Evolutionary conservation across 352 stramenopile genomes (phyloP), one percentile per base, ranked within the genome.

Genomic region (Globisporangium viniferum): DNA sequence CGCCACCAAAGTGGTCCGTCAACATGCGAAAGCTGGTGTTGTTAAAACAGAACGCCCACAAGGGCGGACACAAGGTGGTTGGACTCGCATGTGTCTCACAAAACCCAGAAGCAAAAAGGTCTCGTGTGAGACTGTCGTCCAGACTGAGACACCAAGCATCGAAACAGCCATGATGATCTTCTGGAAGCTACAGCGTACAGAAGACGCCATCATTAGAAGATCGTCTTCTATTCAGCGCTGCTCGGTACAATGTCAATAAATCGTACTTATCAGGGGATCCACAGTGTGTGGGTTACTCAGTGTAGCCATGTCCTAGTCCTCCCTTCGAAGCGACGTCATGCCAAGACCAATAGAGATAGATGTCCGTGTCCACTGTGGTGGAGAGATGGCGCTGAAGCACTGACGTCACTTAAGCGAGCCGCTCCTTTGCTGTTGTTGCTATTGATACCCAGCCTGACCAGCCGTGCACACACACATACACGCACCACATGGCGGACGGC

Each of bases 401-500:
- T 46, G 14, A 46, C 39, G 39, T 14, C 57, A 27, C 18, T 31
- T n/a, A 8, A 39, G 29, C 18, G 18, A 24, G 18, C 12, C n/a
- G 57, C 22, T 31, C 4, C 36, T 4, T 31, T 12, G 18, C 44
- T 51, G 18, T 3, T 51, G 44, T 20, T 24, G 5, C 7, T 10
- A 51, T 24, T 53, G 51, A 33, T 22, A 33, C 15, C 49, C 22
- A 56, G 10, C 14, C 12, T 46, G 12, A 46, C 15, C 35, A 41
- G 10, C 35, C 9, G 35, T 41, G 14, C 9, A 41, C 35, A 41
- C 35, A 41, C 35, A 15, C 5, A 46, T 5, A 46, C 15, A 5
- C 36, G 20, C 18, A 1, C 36, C 5, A 12, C 33, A 70, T 70
- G 68, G 10, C 54, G 1, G 66, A 78, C 35, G 62, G 62, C 1